phyloP scores from a whole-genome alignment of 2,329 filamentous ascomycete species.

The Ceratocystis colombiana region DNA sequence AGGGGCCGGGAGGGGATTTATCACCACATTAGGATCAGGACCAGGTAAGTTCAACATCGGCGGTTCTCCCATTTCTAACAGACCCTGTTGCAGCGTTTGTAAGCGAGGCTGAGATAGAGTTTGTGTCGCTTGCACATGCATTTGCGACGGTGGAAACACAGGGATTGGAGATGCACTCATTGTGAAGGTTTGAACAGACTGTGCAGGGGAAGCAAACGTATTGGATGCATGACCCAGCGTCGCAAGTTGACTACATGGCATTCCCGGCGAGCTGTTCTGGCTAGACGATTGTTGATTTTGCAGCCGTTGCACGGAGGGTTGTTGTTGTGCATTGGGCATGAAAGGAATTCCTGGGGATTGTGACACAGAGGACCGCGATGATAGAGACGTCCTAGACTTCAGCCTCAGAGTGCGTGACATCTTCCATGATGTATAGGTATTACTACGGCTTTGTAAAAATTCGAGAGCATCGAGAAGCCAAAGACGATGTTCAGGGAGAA shows the following conservation, averaged over 20 bases:
- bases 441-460: constrained; percentile 26
- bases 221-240: background rate
- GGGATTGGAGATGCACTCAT: background rate
- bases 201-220: background rate
- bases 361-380: background rate
- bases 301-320: background rate
- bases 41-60: background rate
- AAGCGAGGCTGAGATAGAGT: background rate
- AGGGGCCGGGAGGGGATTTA: background rate
- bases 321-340: background rate
- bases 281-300: background rate
- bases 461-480: constrained; percentile 24
- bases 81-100: background rate
- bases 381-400: background rate
- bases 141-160: background rate
- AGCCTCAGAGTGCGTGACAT: background rate
- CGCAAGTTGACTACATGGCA: background rate
- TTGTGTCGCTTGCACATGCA: background rate
- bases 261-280: background rate
- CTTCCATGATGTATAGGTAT: constrained; percentile 25
- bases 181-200: background rate
- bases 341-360: background rate
- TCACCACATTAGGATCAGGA: background rate
- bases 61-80: background rate
- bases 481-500: constrained; percentile 41